Conservation (phyloP, 2,329 filamentous ascomycete genomes). For the Colletotrichum abscissum region DNA sequence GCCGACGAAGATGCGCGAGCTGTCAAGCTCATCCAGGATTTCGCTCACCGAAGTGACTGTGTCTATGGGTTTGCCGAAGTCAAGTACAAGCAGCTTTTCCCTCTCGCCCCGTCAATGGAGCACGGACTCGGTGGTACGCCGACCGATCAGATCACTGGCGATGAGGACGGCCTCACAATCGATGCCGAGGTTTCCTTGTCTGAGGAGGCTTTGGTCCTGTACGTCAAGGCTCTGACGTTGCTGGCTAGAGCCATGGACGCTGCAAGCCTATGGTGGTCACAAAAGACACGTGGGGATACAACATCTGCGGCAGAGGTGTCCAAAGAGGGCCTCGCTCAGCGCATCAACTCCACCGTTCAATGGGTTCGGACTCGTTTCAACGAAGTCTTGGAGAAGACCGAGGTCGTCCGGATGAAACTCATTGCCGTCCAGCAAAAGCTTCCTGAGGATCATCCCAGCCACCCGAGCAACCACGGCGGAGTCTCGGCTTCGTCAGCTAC, state of each 20-base stretch:
- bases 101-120: slow-evolving; percentile 82
- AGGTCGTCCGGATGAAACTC: slow-evolving; percentile 90
- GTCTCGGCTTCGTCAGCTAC: slow-evolving; percentile 67
- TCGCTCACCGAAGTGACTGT: slow-evolving; percentile 92
- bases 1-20: slow-evolving; percentile 84
- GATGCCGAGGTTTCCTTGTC: slow-evolving; percentile 89
- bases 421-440: slow-evolving; percentile 87
- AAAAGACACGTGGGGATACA: slow-evolving; percentile 76
- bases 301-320: slow-evolving; percentile 63
- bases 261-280: slow-evolving; percentile 90
- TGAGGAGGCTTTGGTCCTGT: slow-evolving; percentile 94
- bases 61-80: slow-evolving; percentile 98
- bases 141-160: slow-evolving; percentile 61
- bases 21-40: slow-evolving; percentile 88
- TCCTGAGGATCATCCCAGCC: slow-evolving; percentile 85
- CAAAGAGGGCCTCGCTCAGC: slow-evolving; percentile 50
- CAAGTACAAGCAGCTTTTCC: slow-evolving; percentile 97
- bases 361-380: slow-evolving; percentile 97
- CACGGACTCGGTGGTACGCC: slow-evolving; percentile 75
- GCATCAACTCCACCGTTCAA: slow-evolving; percentile 93
- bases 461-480: slow-evolving; percentile 80
- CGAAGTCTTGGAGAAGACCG: slow-evolving; percentile 95
- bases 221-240: slow-evolving; percentile 92
- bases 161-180: slow-evolving; percentile 82
- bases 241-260: slow-evolving; percentile 96